phyloP scores from a whole-genome alignment of 2,329 filamentous ascomycete genomes.

The Aspergillus sp. region DNA sequence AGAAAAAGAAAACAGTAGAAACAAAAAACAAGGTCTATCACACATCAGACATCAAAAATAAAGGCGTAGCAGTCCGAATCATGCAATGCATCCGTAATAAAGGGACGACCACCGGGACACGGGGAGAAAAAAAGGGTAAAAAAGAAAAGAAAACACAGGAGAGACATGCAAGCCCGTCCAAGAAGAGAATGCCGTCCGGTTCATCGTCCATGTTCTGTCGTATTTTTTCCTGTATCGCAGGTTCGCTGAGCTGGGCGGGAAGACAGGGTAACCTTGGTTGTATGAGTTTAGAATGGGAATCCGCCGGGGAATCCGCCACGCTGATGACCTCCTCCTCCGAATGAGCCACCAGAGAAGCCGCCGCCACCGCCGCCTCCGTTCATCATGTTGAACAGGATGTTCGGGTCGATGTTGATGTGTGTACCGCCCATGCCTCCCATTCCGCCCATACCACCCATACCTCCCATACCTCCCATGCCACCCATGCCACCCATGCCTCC shows the following conservation, averaged over 20 bases:
- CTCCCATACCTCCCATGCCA: constrained; percentile 55
- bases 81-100: constrained; percentile 8
- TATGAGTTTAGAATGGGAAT: constrained; percentile 52
- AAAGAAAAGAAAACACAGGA: background rate
- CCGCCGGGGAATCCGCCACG: constrained; percentile 47
- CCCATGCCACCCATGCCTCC: constrained; percentile 50
- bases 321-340: constrained; percentile 25
- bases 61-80: constrained; percentile 2
- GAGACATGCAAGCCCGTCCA: background rate
- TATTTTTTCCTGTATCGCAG: background rate
- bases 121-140: constrained; percentile 2
- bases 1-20: constrained; percentile 3
- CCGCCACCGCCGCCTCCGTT: constrained; percentile 51
- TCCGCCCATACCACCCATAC: constrained; percentile 39
- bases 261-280: background rate
- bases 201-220: background rate
- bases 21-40: constrained; percentile 6
- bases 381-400: constrained; percentile 82
- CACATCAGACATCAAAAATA: constrained; percentile 1
- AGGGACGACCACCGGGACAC: constrained; percentile 5
- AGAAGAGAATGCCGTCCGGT: background rate
- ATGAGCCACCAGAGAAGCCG: constrained; percentile 40
- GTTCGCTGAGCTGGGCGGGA: background rate
- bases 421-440: constrained; percentile 52
- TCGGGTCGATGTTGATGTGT: constrained; percentile 61